These are phyloP conservation scores for Pseudofabraea citricarpa DNA, from an alignment of 2,329 filamentous ascomycete species.

Conservation along the genomic window DNA sequence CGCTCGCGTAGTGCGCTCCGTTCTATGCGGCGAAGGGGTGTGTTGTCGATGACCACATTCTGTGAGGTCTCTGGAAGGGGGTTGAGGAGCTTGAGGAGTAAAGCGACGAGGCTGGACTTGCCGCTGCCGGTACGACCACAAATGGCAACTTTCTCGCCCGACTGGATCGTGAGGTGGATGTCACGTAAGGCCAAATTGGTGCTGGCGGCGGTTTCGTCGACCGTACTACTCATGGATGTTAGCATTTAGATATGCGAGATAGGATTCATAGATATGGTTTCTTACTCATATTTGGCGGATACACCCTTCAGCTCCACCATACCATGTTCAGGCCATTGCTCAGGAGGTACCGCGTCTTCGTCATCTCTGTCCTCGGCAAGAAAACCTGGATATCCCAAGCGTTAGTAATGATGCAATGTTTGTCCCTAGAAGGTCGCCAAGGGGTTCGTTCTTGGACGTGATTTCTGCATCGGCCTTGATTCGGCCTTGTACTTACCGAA, in stretches of 20 bases:
- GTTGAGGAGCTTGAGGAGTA: constrained; percentile 36
- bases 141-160: constrained; percentile 25
- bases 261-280: neutral
- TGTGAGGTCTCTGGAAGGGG: constrained; percentile 14
- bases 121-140: constrained; percentile 16
- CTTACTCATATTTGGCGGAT: constrained; percentile 10
- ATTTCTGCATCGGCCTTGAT: constrained; percentile 2
- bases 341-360: constrained; percentile 1
- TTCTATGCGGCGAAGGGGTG: constrained; percentile 32
- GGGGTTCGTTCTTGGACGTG: neutral
- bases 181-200: constrained; percentile 23
- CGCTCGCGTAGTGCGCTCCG: constrained; percentile 38
- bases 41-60: constrained; percentile 39
- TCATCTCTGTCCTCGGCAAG: constrained; percentile 1
- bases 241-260: neutral
- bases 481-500: constrained; percentile 5
- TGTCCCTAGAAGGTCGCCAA: neutral
- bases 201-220: constrained; percentile 9
- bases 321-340: constrained; percentile 5
- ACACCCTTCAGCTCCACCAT: constrained; percentile 8
- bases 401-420: neutral
- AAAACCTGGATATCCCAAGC: neutral
- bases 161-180: constrained; percentile 22
- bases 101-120: constrained; percentile 35
- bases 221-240: neutral